Evolutionary conservation across 2,329 filamentous ascomycete species (phyloP), one percentile per base, ranked within the genome.

Genomic region (Neofusicoccum ribis): DNA sequence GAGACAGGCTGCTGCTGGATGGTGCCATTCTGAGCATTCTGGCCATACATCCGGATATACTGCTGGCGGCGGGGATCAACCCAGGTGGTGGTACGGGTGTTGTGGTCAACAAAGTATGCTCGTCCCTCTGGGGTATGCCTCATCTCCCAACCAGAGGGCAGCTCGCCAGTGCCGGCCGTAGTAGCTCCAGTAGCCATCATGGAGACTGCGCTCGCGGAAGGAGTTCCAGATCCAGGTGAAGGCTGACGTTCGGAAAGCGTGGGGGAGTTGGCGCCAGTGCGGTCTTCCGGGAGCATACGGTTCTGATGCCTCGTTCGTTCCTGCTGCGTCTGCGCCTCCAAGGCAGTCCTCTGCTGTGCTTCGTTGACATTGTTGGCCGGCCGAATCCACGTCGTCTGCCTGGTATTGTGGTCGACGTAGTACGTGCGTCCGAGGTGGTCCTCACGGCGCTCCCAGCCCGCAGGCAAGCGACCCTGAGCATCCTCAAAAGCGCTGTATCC

Each of bases 1-100:
- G 95, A 98, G 2, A 99, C 95, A 0, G 95, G 94, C 79, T 99
- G 95, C 76, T 97, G 94, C 78, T 98, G 94, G 69, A 98, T 97
- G 71, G 89, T 93, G 70, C 88, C 87, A 51, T 83, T 82, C 41
- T 80, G 81, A 68, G 90, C 91, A 78, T 92, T 95, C 72, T 94
- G 91, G 2, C 93, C 94, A 75, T 99, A 99, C 91, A 98, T 97
- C 66, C 95, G 87, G 67, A 99, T 98, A 80, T 97, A 99, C 78
- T 99, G 95, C 79, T 98, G 95, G 68, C 95, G 89, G 71, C 95
- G 89, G 36, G 95, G 95, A 76, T 99, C 95, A 15, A 99, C 95
- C 95, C 95, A 99, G 0, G 95, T 98, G 0, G 95, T 99, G 1
- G 95, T 98, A 69, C 95, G 88, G 9, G 95, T 98, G 77, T 98